Evolutionary conservation across 768 basidiomycete genomes (phyloP).

Genomic region (Mycena epipterygia): DNA sequence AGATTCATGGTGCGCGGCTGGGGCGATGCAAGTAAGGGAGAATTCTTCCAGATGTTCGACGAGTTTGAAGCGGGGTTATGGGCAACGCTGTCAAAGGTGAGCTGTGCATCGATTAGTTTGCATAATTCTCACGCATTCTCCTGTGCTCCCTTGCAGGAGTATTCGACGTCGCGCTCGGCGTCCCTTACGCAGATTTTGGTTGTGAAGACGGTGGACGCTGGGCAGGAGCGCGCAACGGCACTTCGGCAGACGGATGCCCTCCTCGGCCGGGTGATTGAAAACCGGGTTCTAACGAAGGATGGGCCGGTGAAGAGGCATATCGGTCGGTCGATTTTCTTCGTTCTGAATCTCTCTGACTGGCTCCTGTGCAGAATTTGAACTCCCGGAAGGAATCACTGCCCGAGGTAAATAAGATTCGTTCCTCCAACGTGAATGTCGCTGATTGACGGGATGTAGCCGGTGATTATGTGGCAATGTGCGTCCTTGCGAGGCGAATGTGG

Average conservation of each 20-base stretch:
- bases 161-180: neutral
- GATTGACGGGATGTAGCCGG: neutral
- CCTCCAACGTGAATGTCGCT: neutral
- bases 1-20: neutral
- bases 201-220: neutral
- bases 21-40: neutral
- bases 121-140: neutral
- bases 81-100: neutral
- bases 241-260: neutral
- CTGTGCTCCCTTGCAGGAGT: neutral
- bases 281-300: neutral
- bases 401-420: neutral
- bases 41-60: neutral
- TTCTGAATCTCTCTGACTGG: neutral
- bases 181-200: neutral
- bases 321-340: slow-evolving; percentile 37
- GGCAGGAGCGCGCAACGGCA: neutral
- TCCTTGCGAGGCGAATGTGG: neutral
- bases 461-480: neutral
- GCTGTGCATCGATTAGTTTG: neutral
- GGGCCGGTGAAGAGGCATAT: neutral
- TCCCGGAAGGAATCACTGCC: neutral
- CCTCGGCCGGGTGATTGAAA: neutral
- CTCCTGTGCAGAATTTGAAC: neutral
- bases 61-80: neutral